phyloP scores from a whole-genome alignment of 1,284 basidiomycete genomes.

The Melampsora larici-populina region DNA sequence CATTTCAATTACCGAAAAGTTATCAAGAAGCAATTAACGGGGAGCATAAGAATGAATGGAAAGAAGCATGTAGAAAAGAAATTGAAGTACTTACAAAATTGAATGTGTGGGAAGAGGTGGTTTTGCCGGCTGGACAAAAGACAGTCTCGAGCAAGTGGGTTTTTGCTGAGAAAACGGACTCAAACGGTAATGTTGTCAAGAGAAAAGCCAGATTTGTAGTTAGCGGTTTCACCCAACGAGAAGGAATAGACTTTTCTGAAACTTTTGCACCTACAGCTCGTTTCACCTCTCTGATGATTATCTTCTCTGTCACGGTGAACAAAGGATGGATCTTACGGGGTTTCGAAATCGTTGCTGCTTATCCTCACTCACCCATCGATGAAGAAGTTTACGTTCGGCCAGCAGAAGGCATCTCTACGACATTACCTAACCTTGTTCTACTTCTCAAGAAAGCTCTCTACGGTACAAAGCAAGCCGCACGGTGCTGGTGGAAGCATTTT shows the following conservation, averaged over 20 bases:
- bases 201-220: constrained; percentile 1
- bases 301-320: background rate
- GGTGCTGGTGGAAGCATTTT: constrained; percentile 16
- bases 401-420: background rate
- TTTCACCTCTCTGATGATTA: background rate
- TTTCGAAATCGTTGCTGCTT: constrained; percentile 26
- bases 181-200: background rate
- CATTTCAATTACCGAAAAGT: background rate
- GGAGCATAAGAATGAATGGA: background rate
- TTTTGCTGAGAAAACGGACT: background rate
- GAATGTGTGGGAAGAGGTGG: background rate
- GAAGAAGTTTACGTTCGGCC: constrained; percentile 9
- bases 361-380: constrained; percentile 10
- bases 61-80: background rate
- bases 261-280: constrained; percentile 14
- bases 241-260: constrained; percentile 9
- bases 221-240: constrained; percentile 9
- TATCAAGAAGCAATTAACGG: background rate
- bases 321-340: background rate
- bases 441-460: constrained; percentile 16
- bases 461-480: background rate
- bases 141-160: background rate
- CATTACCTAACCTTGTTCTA: too few species aligned
- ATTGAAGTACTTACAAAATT: background rate
- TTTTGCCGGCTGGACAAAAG: background rate